Conservation (phyloP, 2,329 filamentous ascomycete genomes). For the Alternaria dauci region DNA sequence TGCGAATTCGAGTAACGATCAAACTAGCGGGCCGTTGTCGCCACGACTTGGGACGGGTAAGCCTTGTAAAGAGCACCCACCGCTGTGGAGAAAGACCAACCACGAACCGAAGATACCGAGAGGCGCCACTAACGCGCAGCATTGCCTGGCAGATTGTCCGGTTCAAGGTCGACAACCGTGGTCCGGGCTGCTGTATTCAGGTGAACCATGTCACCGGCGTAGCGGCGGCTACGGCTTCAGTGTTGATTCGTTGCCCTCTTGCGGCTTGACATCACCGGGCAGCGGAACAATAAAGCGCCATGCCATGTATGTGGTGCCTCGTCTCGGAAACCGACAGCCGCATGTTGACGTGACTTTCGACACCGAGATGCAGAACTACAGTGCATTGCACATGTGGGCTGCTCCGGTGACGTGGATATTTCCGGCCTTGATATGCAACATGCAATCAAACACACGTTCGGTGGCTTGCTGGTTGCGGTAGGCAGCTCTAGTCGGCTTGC, state of each 20-base stretch:
- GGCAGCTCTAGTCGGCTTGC: slow-evolving; percentile 7
- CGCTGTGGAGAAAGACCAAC: slow-evolving; percentile 9
- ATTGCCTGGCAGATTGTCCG: slow-evolving; percentile 8
- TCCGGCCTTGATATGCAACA: slow-evolving; percentile 2
- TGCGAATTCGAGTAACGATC: slow-evolving; percentile 20
- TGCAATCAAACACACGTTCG: slow-evolving; percentile 12
- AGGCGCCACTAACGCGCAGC: slow-evolving; percentile 16
- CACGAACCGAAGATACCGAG: slow-evolving; percentile 17
- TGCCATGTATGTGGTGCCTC: slow-evolving; percentile 9
- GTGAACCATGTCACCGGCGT: slow-evolving; percentile 23
- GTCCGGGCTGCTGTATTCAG: slow-evolving; percentile 11
- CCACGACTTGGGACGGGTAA: slow-evolving; percentile 32
- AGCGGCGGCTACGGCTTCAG: slow-evolving; percentile 6
- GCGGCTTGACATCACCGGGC: slow-evolving; percentile 11
- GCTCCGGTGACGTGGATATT: slow-evolving; percentile 13
- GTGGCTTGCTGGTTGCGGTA: slow-evolving; percentile 18
- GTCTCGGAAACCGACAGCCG: slow-evolving; percentile 17
- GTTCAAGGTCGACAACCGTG: slow-evolving; percentile 16
- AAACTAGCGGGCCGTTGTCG: slow-evolving; percentile 37
- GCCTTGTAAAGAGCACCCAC: slow-evolving; percentile 25
- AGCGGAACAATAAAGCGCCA: slow-evolving; percentile 17
- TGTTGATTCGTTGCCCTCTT: neutral
- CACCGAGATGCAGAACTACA: slow-evolving; percentile 8
- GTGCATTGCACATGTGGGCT: slow-evolving; percentile 13
- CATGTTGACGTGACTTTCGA: slow-evolving; percentile 6